Base-by-base conservation (phyloP, 768 basidiomycete species). In the Wakefieldia striispora region DNA sequence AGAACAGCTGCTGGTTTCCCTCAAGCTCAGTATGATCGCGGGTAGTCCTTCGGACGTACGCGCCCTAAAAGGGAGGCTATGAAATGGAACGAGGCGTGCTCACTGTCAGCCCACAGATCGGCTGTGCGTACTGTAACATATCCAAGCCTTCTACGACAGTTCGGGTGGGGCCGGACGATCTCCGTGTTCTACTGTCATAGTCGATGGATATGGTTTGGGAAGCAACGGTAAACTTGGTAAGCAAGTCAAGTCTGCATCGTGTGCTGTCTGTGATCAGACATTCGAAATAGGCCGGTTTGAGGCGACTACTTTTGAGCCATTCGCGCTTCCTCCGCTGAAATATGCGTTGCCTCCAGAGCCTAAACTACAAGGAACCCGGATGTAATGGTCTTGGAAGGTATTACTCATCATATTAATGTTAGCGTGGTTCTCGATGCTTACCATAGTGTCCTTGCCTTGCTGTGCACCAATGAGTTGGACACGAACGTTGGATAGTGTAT, bases 41-140 rank as follows among this genome's bases (percentile, higher is more conserved):
- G 12, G 21, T 29, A 29, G 17, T 4, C 16, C 5, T 27, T 16
- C 26, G 9, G 16, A 24, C 40, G 19, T 20, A 4, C 29, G 37
- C 40, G 16, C 44, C 37, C 10, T 31, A 45, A 33, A 45, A 24
- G 51, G 61, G 51, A 63, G 43, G 47, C 61, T 55, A 55, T 49
- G 58, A 63, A 60, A 35, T 48, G 27, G 19, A 53, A 42, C 27
- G 46, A 43, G 51, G 49, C 24, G 24, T 11, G 10, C 27, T 26
- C 8, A 39, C 36, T 2, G 23, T 19, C 13, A 21, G 6, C 23
- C 13, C 21, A 34, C 14, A 29, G 16, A 19, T 48, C 16, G 17
- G 14, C 23, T n/a, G n/a, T 23, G 40, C n/a, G 29, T 40, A 29
- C 31, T 17, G 42, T 39, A 49, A 19, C 19, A 11, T 14, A 29